Evolutionary conservation across 1,284 basidiomycete genomes (phyloP).

Genomic region (Sutorius eximius): DNA sequence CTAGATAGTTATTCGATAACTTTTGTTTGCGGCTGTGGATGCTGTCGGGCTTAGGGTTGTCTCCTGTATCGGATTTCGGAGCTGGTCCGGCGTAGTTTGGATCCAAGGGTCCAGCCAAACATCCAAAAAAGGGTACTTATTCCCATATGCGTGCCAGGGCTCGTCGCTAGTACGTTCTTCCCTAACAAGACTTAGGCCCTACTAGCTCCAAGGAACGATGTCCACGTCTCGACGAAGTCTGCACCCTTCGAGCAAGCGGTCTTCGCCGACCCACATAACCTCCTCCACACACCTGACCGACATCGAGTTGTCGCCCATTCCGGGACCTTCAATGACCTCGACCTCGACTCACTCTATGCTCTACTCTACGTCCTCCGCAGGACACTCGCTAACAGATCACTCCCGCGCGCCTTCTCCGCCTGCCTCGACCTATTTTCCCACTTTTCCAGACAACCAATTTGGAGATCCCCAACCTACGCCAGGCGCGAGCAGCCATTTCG

Average conservation of each 20-base stretch:
- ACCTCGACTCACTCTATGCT: slow-evolving; percentile 23
- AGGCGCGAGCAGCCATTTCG: slow-evolving; percentile 70
- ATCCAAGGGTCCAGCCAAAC: slow-evolving; percentile 12
- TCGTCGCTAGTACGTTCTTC: not conserved
- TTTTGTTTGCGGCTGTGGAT: not conserved
- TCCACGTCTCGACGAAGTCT: slow-evolving; percentile 31
- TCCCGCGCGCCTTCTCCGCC: slow-evolving; percentile 60
- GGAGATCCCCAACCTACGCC: slow-evolving; percentile 55
- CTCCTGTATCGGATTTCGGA: not conserved
- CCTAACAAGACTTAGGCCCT: not conserved
- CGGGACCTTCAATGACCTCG: slow-evolving; percentile 19
- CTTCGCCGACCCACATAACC: slow-evolving; percentile 10
- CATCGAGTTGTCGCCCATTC: slow-evolving; percentile 16
- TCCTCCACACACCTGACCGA: slow-evolving; percentile 2
- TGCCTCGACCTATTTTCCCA: slow-evolving; percentile 73
- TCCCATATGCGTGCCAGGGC: too few relatives aligned
- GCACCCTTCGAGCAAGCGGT: slow-evolving; percentile 21
- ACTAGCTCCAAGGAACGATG: slow-evolving; percentile 15
- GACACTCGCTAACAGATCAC: slow-evolving; percentile 16
- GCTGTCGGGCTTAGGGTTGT: not conserved
- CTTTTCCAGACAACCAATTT: slow-evolving; percentile 48
- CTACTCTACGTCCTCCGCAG: slow-evolving; percentile 12
- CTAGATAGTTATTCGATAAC: not conserved
- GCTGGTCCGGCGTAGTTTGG: slow-evolving; percentile 13
- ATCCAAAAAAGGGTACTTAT: slow-evolving; percentile 17